Evolutionary conservation across 495 filamentous ascomycete species (phyloP), one percentile per base, ranked within the genome.

Genomic region (Opeltia flavorubescens): DNA sequence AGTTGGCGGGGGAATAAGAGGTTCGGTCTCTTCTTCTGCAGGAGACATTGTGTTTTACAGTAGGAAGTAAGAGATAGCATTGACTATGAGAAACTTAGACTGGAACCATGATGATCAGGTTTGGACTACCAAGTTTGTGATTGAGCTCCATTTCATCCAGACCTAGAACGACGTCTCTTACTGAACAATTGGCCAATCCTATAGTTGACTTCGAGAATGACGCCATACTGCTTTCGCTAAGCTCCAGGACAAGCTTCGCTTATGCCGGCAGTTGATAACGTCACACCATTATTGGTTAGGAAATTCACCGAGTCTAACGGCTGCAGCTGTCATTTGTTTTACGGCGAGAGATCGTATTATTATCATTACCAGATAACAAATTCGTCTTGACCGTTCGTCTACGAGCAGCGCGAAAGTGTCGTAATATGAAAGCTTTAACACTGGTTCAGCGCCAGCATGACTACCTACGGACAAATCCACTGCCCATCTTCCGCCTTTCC

Each of bases 11-110:
- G 58, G 54, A 29, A 63, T 65, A 42, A 76, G 59, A 27, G 74
- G 63, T 25, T 70, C 66, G 5, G 71, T 61, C 31, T 61, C 59
- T 60, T 76, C 72, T 9, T 62, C 59, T 44, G 66, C 53, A 17
- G 53, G 51, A 47, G 54, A 41, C 51, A 54, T 53, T 7, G 12
- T 41, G 38, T 9, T 31, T 31, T 6, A 31, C 6, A 6, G 29
- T 13, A 13, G 6, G 29, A 13, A 13, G 29, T 13, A 31, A n/a
- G 38, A 41, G 38, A 9, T 23, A 41, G 21, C 6, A 4, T 5
- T 13, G 9, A 20, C 15, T 1, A 25, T 1, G 13, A 24, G 38
- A 4, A 25, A n/a, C n/a, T 21, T 12, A 41, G 25, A 23, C 21
- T 1, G 12, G n/a, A 36, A 12, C n/a, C 34, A 17, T 6, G n/a